Conservation (phyloP, 345 rosid species). For the Euphorbia peplus region DNA sequence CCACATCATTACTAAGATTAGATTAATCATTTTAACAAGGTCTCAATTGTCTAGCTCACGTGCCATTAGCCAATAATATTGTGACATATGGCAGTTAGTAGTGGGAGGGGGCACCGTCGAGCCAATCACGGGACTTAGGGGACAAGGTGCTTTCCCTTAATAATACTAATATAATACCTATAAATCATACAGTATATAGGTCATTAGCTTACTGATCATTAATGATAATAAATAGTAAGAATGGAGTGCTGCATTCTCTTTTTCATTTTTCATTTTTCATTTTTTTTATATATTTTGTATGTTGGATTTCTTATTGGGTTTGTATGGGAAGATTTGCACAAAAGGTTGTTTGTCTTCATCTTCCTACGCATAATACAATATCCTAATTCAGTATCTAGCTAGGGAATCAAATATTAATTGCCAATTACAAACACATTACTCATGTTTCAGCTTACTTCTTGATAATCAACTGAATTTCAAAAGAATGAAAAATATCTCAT, state of each 20-base stretch:
- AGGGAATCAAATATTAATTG: not conserved
- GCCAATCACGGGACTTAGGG: slow-evolving; percentile 34
- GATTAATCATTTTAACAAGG: not conserved
- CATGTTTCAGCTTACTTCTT: too few relatives aligned
- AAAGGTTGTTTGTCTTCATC: slow-evolving; percentile 40
- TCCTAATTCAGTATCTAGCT: too few relatives aligned
- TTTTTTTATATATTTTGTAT: not conserved
- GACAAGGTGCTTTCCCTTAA: slow-evolving; percentile 12
- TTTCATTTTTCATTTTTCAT: not conserved
- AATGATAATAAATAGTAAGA: slow-evolving; percentile 20
- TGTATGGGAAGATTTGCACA: slow-evolving; percentile 24
- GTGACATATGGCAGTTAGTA: slow-evolving; percentile 8
- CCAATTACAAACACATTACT: not conserved
- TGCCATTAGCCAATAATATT: slow-evolving; percentile 16
- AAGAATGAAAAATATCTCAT: too few relatives aligned
- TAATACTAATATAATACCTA: slow-evolving; percentile 2
- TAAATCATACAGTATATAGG: slow-evolving; percentile 12
- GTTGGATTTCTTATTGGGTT: slow-evolving; percentile 17
- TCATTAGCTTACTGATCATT: not conserved
- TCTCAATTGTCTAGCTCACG: slow-evolving; percentile 25
- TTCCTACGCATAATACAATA: not conserved
- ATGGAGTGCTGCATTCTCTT: slow-evolving; percentile 8
- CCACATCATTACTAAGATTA: slow-evolving; percentile 5
- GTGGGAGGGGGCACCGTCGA: slow-evolving; percentile 9
- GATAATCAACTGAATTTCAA: too few relatives aligned